These are phyloP conservation scores for Neurospora sublineolata DNA, from an alignment of 495 filamentous ascomycete genomes.

Conservation along the genomic window DNA sequence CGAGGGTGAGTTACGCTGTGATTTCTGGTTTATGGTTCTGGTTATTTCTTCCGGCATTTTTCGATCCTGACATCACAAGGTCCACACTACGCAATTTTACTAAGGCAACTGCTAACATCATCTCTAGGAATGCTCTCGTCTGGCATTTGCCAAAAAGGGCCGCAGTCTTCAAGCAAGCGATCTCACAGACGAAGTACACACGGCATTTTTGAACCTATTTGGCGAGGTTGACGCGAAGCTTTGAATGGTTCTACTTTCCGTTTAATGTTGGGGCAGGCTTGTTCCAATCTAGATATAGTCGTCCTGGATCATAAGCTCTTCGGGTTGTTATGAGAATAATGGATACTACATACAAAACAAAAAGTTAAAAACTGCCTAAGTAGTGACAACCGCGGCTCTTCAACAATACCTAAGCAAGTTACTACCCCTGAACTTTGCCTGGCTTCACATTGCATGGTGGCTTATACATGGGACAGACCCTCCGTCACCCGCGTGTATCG, in stretches of 20 bases:
- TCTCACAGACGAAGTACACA: conserved; percentile 80
- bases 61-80: neutral
- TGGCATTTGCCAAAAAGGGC: conserved; percentile 79
- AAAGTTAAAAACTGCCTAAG: neutral
- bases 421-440: neutral
- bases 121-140: conserved; percentile 63
- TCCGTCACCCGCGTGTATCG: neutral
- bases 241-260: neutral
- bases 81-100: neutral
- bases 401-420: neutral
- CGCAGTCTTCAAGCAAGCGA: conserved; percentile 89
- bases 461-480: neutral
- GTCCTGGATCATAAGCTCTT: neutral
- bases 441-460: neutral
- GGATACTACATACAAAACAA: neutral
- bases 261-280: neutral
- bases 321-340: neutral
- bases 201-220: conserved; percentile 70
- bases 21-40: neutral
- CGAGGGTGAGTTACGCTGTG: conserved; percentile 41
- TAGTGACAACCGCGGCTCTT: neutral
- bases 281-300: neutral
- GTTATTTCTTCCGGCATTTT: neutral
- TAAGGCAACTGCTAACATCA: conserved; percentile 4
- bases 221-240: conserved; percentile 35